phyloP scores from a whole-genome alignment of 139 green algal genomes.

The Closterium sp. region DNA sequence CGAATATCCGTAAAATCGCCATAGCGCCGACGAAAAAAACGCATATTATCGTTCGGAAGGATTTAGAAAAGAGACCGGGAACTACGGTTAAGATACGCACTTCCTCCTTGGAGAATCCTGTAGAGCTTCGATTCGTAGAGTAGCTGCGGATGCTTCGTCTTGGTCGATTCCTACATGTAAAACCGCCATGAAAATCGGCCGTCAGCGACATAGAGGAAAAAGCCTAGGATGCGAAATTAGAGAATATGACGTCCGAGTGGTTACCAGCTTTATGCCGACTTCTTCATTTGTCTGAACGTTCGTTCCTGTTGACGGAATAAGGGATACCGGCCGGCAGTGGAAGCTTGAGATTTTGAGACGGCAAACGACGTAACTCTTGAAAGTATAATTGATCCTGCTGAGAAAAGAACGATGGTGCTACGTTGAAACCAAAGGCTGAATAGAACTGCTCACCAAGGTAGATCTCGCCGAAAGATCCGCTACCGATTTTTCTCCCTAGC shows the following conservation, averaged over 20 bases:
- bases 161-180: constrained; percentile 56
- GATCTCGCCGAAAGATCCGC: constrained; percentile 64
- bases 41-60: neutral
- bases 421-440: too few species aligned
- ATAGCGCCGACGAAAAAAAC: neutral
- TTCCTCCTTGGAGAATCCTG: constrained; percentile 64
- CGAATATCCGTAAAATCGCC: neutral
- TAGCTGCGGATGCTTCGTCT: constrained; percentile 64
- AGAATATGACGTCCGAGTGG: too few species aligned
- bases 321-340: too few species aligned
- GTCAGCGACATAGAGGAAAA: too few species aligned
- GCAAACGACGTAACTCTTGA: too few species aligned
- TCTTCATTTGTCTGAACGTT: constrained; percentile 97
- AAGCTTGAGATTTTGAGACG: too few species aligned
- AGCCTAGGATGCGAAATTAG: too few species aligned
- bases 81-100: constrained; percentile 9
- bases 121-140: constrained; percentile 67
- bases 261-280: constrained; percentile 98
- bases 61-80: neutral
- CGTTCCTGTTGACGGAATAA: too few species aligned
- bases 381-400: too few species aligned
- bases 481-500: constrained; percentile 62
- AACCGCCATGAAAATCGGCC: too few species aligned
- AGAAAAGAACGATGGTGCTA: too few species aligned
- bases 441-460: constrained; percentile 62